Evolutionary conservation across 2,329 filamentous ascomycete species (phyloP), one percentile per base, ranked within the genome.

Genomic region (Paraconiothyrium brasiliense): DNA sequence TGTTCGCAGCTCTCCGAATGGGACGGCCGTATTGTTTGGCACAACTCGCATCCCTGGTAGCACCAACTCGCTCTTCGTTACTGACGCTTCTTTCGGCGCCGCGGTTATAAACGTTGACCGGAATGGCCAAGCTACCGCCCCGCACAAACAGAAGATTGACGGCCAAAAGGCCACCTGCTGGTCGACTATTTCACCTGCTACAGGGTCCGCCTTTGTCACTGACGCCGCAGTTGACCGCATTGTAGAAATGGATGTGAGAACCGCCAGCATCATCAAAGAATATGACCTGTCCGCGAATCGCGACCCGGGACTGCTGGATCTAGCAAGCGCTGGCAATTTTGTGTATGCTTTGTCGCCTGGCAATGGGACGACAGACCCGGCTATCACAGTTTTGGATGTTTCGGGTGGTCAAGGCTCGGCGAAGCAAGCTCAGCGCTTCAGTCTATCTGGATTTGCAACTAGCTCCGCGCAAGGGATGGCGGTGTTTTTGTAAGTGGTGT

Each of bases 1-100:
- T 4, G 63, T 59, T 0, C 71, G 73, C 22, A 81, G 77, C n/a
- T 83, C 82, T 0, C 87, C 86, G 0, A 57, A 71, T 0, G 86
- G 85, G n/a, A 89, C 87, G 0, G 82, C 83, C 0, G 84, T 87
- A 0, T 80, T 88, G 1, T 89, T 89, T 64, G 87, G 87, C 8
- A 82, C 84, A 0, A 74, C 78, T 0, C 48, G 75, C 0, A 81
- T 89, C 39, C 83, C 83, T 0, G 78, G 76, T 0, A 80, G 79
- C 2, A 71, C 82, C 34, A 58, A 62, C 16, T 54, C 58, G 0
- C 68, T 88, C 43, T 86, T 89, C 61, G 82, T 81, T 0, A 86
- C 87, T 0, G 87, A 90, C 58, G 83, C 87, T 0, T 84, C 85
- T 0, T 88, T 89, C 57, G 87, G 87, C 6, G 84, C 76, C 0